A percentile compares a stretch with the other conserved stretches of the same genome.
Conservation (phyloP, 352 stramenopile genomes). For the Pythium myriotylum region DNA sequence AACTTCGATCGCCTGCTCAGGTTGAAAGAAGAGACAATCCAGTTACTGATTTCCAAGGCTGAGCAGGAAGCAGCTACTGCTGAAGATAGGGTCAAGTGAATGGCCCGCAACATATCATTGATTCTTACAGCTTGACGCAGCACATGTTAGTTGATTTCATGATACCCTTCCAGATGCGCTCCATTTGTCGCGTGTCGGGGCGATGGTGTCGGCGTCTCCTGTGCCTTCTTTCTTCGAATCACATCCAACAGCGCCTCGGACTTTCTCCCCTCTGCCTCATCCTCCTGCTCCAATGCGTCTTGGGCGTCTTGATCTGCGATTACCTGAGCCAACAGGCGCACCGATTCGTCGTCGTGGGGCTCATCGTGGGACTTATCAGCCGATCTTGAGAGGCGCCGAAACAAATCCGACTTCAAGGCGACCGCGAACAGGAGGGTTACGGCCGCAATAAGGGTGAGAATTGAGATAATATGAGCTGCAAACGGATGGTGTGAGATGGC, state of each 20-base stretch:
- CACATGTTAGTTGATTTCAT: constrained; percentile 41
- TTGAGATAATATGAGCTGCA: constrained; percentile 31
- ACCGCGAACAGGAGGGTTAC: constrained; percentile 25
- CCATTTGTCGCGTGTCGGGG: constrained; percentile 6
- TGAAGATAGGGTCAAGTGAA: constrained; percentile 18
- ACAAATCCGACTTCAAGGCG: constrained; percentile 29
- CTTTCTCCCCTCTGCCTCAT: constrained; percentile 10
- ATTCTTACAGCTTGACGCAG: no score
- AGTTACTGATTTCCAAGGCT: constrained; percentile 58
- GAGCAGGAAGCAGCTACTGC: constrained; percentile 37
- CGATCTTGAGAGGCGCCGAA: constrained; percentile 1
- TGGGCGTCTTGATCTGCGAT: constrained; percentile 23
- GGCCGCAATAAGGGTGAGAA: constrained; percentile 18
- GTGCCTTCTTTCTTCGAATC: constrained; percentile 36
- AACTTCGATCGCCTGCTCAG: constrained; percentile 52
- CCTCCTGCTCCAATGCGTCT: not conserved
- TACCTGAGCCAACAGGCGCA: constrained; percentile 22
- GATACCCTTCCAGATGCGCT: constrained; percentile 32
- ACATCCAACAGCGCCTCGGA: constrained; percentile 30
- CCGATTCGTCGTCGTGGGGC: constrained; percentile 29
- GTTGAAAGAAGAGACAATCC: constrained; percentile 63
- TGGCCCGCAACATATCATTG: no score
- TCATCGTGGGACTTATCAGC: constrained; percentile 2
- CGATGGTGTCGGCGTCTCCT: constrained; percentile 10
- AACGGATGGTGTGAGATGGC: not conserved